These are phyloP conservation scores for Casuarina equisetifolia DNA, from an alignment of 306 rosid genomes.

Conservation along the genomic window DNA sequence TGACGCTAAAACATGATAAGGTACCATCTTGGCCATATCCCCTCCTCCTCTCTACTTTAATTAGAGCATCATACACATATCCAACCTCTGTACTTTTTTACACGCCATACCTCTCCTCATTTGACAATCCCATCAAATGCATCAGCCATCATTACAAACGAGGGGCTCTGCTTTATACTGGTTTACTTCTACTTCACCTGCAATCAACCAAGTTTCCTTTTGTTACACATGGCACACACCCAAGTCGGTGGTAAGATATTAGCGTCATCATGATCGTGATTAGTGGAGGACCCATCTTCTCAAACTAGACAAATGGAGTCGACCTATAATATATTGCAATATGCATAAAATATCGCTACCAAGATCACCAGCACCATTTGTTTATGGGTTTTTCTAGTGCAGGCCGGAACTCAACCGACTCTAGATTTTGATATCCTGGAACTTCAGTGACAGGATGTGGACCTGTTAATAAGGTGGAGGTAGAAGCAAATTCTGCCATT, in stretches of 20 bases:
- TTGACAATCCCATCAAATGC: conserved; percentile 11
- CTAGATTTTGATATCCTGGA: background rate
- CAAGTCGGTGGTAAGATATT: conserved; percentile 16
- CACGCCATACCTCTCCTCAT: background rate
- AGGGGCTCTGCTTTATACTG: background rate
- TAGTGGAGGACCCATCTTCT: conserved; percentile 11
- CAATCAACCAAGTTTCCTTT: background rate
- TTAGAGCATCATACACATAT: background rate
- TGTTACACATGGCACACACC: conserved; percentile 24
- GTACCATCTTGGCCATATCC: conserved; percentile 9
- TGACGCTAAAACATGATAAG: background rate
- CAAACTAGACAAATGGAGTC: conserved; percentile 6
- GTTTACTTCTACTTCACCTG: background rate
- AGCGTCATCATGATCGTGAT: background rate
- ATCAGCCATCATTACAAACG: background rate
- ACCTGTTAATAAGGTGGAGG: conserved; percentile 21
- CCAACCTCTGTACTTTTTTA: conserved; percentile 15
- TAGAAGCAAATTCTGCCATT: conserved; percentile 5
- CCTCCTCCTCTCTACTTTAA: background rate
- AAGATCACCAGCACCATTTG: background rate
- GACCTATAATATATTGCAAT: background rate
- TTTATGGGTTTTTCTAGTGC: conserved; percentile 15
- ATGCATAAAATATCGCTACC: background rate
- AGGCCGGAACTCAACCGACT: conserved; percentile 19
- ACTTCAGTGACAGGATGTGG: conserved; percentile 12